phyloP scores from a whole-genome alignment of 2,329 filamentous ascomycete species.

The Tolypocladium tropicale region DNA sequence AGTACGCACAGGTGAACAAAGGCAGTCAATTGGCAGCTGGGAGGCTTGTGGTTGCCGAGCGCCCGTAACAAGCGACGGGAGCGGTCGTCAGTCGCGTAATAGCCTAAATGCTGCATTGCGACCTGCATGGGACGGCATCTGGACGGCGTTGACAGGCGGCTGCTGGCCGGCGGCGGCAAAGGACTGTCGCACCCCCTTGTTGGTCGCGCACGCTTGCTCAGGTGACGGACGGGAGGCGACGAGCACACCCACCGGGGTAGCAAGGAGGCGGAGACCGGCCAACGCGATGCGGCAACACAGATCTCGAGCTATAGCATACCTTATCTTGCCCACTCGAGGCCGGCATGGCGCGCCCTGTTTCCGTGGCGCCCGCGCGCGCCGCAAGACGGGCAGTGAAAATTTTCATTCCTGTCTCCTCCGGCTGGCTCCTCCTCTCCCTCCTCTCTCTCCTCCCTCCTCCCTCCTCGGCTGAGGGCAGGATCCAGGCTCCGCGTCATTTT shows the following conservation, averaged over 20 bases:
- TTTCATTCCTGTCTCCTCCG: background rate
- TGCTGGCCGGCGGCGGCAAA: background rate
- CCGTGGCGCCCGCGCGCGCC: background rate
- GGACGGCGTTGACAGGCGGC: background rate
- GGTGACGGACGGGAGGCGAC: background rate
- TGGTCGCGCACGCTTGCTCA: background rate
- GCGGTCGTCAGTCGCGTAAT: no score
- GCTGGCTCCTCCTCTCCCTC: no score
- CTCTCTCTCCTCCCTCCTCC: no score
- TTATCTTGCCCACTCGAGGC: background rate
- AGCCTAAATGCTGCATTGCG: no score
- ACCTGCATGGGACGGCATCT: no score
- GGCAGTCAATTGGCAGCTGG: no score
- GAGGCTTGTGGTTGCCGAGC: background rate
- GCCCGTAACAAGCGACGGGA: no score
- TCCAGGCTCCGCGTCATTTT: slow-evolving; percentile 14
- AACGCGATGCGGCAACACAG: background rate
- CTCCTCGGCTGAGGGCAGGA: background rate
- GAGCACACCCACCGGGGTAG: background rate
- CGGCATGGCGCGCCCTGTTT: background rate
- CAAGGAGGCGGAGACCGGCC: background rate
- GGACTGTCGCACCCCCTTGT: background rate
- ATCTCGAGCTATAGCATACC: background rate
- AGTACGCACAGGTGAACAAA: no score
- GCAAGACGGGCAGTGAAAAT: background rate